Conservation (phyloP, 2,329 filamentous ascomycete genomes). For the Beauveria medogensis region DNA sequence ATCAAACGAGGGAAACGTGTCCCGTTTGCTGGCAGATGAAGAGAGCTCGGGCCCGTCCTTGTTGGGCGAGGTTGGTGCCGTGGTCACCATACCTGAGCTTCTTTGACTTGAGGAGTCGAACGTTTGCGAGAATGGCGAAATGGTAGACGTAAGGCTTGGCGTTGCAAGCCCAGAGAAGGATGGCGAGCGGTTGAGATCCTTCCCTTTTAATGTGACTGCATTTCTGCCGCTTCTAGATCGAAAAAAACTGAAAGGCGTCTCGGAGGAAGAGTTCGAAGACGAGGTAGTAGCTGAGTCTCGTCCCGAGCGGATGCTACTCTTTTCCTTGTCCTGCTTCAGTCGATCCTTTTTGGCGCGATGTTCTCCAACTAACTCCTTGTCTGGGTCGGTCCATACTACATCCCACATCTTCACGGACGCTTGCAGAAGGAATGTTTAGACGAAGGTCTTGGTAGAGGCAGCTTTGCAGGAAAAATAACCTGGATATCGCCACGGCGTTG, state of each 20-base stretch:
- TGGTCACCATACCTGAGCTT: slow-evolving; percentile 16
- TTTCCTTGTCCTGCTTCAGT: slow-evolving; percentile 23
- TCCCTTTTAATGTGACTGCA: slow-evolving; percentile 17
- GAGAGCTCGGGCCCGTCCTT: not conserved
- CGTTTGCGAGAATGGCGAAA: slow-evolving; percentile 19
- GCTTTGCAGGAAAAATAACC: not conserved
- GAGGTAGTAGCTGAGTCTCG: slow-evolving; percentile 22
- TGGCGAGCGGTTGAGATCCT: slow-evolving; percentile 14
- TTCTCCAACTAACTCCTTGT: slow-evolving; percentile 45
- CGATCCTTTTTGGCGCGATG: slow-evolving; percentile 38
- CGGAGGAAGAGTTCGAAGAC: slow-evolving; percentile 13
- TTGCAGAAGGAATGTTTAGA: not conserved
- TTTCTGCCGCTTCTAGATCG: slow-evolving; percentile 14
- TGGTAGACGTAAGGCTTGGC: slow-evolving; percentile 19
- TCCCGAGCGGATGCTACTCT: slow-evolving; percentile 15
- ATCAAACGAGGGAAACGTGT: slow-evolving; percentile 4
- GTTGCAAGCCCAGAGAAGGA: slow-evolving; percentile 19
- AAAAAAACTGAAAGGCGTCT: slow-evolving; percentile 11
- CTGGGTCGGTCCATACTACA: slow-evolving; percentile 49
- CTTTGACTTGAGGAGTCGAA: slow-evolving; percentile 19
- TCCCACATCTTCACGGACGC: slow-evolving; percentile 42
- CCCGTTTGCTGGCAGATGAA: not conserved
- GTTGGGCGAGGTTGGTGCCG: slow-evolving; percentile 8
- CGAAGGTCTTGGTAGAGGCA: not conserved
- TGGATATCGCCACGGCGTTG: not conserved